Percentiles rank a stretch among this genome's conserved stretches.
Conservation (phyloP, 495 filamentous ascomycete species). For the Penicillium alfredii region DNA sequence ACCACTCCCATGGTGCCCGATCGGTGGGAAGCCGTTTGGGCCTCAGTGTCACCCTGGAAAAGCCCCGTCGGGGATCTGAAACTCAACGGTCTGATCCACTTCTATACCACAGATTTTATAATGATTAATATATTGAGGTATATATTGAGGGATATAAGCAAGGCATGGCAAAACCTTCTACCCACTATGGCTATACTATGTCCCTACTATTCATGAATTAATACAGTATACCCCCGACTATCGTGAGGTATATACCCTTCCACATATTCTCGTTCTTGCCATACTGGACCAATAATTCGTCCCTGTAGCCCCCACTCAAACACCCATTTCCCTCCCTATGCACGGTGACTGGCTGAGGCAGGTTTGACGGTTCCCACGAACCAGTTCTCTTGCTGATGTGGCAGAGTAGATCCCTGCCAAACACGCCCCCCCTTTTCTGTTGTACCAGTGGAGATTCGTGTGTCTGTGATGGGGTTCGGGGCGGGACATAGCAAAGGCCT, state of each 20-base stretch:
- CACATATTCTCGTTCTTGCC: too few species aligned
- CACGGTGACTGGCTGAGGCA: constrained; percentile 10
- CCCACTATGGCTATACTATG: too few species aligned
- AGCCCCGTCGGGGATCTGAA: too few species aligned
- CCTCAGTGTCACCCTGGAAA: constrained; percentile 1
- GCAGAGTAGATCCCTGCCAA: too few species aligned
- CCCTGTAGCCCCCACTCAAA: constrained; percentile 4
- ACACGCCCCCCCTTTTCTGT: neutral
- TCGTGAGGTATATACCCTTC: too few species aligned
- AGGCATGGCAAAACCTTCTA: too few species aligned
- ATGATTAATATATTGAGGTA: too few species aligned
- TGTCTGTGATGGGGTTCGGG: neutral
- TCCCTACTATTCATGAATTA: too few species aligned
- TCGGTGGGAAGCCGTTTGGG: constrained; percentile 23
- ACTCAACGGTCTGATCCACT: too few species aligned
- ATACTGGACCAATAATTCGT: constrained; percentile 10
- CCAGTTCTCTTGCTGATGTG: constrained; percentile 13
- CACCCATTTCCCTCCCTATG: too few species aligned
- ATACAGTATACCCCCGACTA: too few species aligned
- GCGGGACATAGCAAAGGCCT: neutral
- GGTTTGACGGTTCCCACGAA: constrained; percentile 19
- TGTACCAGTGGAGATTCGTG: neutral
- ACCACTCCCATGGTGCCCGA: constrained; percentile 26
- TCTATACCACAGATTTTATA: constrained; percentile 1
- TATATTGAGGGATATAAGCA: too few species aligned